Evolutionary conservation across 2,329 filamentous ascomycete genomes (phyloP), one percentile per base, ranked within the genome.

Genomic region (Colletotrichum sp.): DNA sequence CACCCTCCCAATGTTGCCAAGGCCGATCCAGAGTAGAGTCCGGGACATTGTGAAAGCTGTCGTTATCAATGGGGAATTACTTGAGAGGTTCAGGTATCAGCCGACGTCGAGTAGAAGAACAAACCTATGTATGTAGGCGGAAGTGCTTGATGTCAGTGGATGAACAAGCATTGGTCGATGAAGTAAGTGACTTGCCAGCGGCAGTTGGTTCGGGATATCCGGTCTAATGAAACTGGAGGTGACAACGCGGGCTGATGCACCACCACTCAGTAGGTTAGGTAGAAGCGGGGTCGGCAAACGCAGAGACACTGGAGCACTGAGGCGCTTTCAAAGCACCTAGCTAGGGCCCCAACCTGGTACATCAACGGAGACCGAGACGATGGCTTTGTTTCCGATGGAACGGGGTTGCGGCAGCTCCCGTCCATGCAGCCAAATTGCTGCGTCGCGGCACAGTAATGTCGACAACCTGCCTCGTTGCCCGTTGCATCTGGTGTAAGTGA

Each of bases 1-100:
- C 87, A 94, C 94, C 82, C 93, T 90, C 79, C 95, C 96, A 92
- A 98, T 98, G 84, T 98, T 98, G 69, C 95, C 95, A 67, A 98
- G 90, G 73, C 96, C 95, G 71, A 98, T 92, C 92, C 93, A 98
- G 80, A 95, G 89, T 68, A 97, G 81, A 84, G 90, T 92, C 73
- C 89, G 88, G 59, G 90, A 86, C 91, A 92, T 69, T 26, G 36
- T 70, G n/a, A 52, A 52, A 24, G 44, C 44, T 24, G n/a, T 52
- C 12, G 10, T 12, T 21, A 12, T 52, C n/a, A 52, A 52, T 52
- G 44, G n/a, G 44, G n/a, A 13, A 52, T 13, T 8, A 13, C 44
- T 52, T 21, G 44, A 15, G 44, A 52, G 6, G n/a, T 8, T 52
- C 44, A 52, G 4, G 10, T 21, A 21, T 52, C n/a, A 13, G 44